phyloP scores from a whole-genome alignment of 345 rosid species.

The Lagerstroemia speciosa region DNA sequence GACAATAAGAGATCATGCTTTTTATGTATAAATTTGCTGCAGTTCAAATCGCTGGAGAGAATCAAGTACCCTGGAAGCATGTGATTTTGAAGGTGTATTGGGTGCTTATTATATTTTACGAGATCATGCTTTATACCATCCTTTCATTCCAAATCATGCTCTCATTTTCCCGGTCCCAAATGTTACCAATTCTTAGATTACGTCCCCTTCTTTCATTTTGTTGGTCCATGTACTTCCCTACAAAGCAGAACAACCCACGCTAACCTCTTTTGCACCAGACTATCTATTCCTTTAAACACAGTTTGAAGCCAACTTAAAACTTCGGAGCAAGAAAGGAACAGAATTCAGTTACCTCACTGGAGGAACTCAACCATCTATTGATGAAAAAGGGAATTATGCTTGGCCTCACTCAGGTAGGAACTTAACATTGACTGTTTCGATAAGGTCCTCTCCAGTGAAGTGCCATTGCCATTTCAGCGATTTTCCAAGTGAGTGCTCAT shows the following conservation, averaged over 20 bases:
- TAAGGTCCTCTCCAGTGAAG: slow-evolving; percentile 22
- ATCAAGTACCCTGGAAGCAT: too few species aligned
- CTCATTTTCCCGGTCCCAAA: not conserved
- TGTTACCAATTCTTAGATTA: too few species aligned
- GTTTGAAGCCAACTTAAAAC: not conserved
- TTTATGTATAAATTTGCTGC: too few species aligned
- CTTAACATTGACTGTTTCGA: slow-evolving; percentile 26
- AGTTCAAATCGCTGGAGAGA: too few species aligned
- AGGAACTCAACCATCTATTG: too few species aligned
- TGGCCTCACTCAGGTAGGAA: slow-evolving; percentile 19
- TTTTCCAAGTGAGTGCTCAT: not conserved
- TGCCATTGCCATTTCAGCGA: slow-evolving; percentile 12
- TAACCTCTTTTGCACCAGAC: not conserved
- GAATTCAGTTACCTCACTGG: not conserved
- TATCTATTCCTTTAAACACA: not conserved
- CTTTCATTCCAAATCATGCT: not conserved
- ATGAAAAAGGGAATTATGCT: not conserved
- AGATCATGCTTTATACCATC: not conserved
- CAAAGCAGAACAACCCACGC: not conserved
- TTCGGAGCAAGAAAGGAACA: not conserved
- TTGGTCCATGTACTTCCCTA: not conserved
- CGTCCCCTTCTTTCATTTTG: not conserved
- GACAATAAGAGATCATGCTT: too few species aligned
- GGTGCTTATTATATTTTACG: not conserved
- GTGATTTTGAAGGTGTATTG: too few species aligned